Conservation (phyloP, 352 stramenopile genomes). For the Pythium scleroteichum region DNA sequence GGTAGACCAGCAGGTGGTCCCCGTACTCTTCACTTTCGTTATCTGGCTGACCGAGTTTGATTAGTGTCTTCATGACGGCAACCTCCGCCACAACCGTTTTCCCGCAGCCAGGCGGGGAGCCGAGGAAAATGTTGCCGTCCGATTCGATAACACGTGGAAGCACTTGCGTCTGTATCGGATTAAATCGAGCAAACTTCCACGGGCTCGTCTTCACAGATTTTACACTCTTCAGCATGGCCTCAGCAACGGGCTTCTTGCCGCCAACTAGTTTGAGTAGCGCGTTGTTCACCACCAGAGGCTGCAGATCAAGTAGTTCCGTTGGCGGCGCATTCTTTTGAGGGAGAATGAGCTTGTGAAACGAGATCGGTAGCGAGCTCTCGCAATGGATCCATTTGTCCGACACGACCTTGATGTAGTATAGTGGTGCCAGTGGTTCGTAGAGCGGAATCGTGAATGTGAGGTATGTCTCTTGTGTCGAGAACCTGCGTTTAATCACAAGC, state of each 20-base stretch:
- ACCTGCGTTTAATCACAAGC: slow-evolving; percentile 92
- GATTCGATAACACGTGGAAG: slow-evolving; percentile 96
- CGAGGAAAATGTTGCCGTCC: slow-evolving; percentile 95
- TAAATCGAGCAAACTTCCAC: slow-evolving; percentile 93
- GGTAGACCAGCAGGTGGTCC: slow-evolving; percentile 91
- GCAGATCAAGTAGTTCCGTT: slow-evolving; percentile 98
- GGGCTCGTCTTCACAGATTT: slow-evolving; percentile 47
- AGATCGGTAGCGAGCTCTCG: slow-evolving; percentile 95
- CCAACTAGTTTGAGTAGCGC: slow-evolving; percentile 68
- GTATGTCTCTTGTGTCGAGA: slow-evolving; percentile 79
- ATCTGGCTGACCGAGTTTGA: slow-evolving; percentile 55
- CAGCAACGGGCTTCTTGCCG: slow-evolving; percentile 61
- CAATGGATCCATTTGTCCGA: slow-evolving; percentile 99
- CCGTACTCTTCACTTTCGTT: slow-evolving; percentile 58
- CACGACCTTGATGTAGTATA: slow-evolving; percentile 98
- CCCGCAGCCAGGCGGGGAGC: slow-evolving; percentile 93
- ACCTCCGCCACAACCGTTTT: slow-evolving; percentile 96
- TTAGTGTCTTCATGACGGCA: slow-evolving; percentile 93
- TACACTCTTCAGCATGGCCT: slow-evolving; percentile 51
- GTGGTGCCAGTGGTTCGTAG: slow-evolving; percentile 96
- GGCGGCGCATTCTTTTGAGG: slow-evolving; percentile 98
- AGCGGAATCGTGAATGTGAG: slow-evolving; percentile 97
- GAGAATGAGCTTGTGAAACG: slow-evolving; percentile 98
- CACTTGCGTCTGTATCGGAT: slow-evolving; percentile 99
- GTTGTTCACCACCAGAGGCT: slow-evolving; percentile 93